Base-by-base conservation (phyloP, 2,329 filamentous ascomycete genomes). In the Zymoseptoria brevis region DNA sequence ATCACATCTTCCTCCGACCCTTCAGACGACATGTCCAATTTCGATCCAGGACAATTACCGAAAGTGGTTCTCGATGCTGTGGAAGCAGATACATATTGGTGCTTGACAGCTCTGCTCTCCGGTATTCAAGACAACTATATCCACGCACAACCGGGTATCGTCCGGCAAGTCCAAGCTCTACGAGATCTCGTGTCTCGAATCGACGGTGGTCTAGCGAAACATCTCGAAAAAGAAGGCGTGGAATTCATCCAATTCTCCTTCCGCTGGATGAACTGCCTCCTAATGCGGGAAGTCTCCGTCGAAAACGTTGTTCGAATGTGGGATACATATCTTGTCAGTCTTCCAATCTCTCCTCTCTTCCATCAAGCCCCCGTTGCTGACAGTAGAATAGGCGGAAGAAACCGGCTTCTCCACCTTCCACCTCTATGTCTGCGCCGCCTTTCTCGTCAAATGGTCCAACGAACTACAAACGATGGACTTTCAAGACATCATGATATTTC, bases 161-260 rank as follows among this genome's bases (percentile, higher is more conserved):
- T 96, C 73, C 83, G 94, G 51, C 94, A 99, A 73, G 94, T 99
- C 35, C 83, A 87, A 35, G 90, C 90, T 45, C 78, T 99, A 62
- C 85, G 91, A 61, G 93, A 99, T 73, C 81, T 99, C 41, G 96
- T 93, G 1, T 88, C 89, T 56, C 83, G 94, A 58, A 99, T 99
- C 65, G 93, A 97, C 72, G 83, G 84, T 26, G 82, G 81, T 3
- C 78, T 99, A 53, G 90, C 92, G 2, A 94, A 89, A 67, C 94
- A 99, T 72, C 80, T 99, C 49, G 90, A 96, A 72, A 83, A 83
- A 22, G 91, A 97, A 74, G 87, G 91, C 30, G 90, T 99, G 26
- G 94, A 99, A 72, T 99, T 99, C 71, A 99, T 99, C 69, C 94
- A 99, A 72, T 99, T 99, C 76, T 96, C 91, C 75, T 99, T 99